Evolutionary conservation across 306 rosid species (phyloP).

Genomic region (Abrus precatorius): DNA sequence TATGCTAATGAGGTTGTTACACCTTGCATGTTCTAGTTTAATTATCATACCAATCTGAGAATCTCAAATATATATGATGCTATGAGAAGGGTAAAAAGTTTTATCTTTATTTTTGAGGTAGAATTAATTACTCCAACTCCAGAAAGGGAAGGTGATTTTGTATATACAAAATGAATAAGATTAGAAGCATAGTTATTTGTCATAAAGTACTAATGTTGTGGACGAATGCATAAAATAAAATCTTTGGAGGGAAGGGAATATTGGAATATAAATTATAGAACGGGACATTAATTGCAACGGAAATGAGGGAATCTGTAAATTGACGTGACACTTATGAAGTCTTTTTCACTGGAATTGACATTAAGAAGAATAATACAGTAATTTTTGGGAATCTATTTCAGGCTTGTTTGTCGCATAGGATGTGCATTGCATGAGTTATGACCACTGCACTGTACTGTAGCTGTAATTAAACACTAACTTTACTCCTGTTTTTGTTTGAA

Average conservation of each 20-base stretch:
- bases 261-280: neutral
- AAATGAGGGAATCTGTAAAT: conserved; percentile 22
- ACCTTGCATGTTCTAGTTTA: neutral
- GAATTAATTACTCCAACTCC: neutral
- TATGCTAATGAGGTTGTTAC: neutral
- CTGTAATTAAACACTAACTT: neutral
- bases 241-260: neutral
- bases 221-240: neutral
- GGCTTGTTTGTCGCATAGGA: neutral
- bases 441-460: neutral
- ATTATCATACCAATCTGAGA: too few species aligned
- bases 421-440: conserved; percentile 19
- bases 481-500: neutral
- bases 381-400: neutral
- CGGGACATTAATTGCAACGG: neutral
- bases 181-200: neutral
- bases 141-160: neutral
- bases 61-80: too few species aligned
- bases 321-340: conserved; percentile 25
- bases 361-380: neutral
- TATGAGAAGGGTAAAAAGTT: too few species aligned
- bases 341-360: conserved; percentile 11
- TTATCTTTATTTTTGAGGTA: too few species aligned
- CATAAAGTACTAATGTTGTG: neutral
- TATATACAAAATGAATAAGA: neutral